Base-by-base conservation (phyloP, 169 alveolate species). In the Plasmodium cynomolgi region DNA sequence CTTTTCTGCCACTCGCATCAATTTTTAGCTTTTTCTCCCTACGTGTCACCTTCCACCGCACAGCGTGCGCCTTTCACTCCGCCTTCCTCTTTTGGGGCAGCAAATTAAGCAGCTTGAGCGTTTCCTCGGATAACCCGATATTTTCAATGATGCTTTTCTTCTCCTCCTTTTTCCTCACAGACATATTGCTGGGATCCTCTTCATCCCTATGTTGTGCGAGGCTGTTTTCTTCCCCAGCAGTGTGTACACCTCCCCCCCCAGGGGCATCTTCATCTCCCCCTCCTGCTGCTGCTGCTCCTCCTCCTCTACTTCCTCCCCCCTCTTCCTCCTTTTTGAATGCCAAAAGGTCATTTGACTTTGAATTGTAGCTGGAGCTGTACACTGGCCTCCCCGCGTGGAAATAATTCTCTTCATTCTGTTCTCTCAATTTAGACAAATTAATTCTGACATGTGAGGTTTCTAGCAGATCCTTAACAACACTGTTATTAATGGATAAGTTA, bases 71-170 rank as follows among this genome's bases (percentile, higher is more conserved):
- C 37, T 1, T 68, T 73, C 62, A 50, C 54, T 80, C 88, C 44
- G 56, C 73, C 74, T 88, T 88, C 34, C 83, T 88, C 54, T 88
- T 88, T 80, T 88, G 80, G 29, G 94, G 94, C 13, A 88, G 82
- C 26, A 88, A 80, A 44, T 88, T 88, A 31, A 88, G 83, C 83
- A 88, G 71, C 56, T 88, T 88, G 62, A 88, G 29, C 73, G 94
- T 88, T 41, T 88, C 94, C 41, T 88, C 94, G 31, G 94, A 88
- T 37, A 88, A 77, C 7, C 94, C 94, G 71, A 88, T 88, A 20
- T 88, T 62, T 79, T 77, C 90, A 56, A 88, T 88, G 34, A 54
- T 31, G 73, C 72, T 88, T 37, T n/a, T 26, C 72, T 88, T 80
- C 34, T 88, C 94, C 26, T 88, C 94, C 9, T 9, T 88, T 73